Evolutionary conservation across 2,329 filamentous ascomycete genomes (phyloP).

Genomic region (Colletotrichum acutatum): DNA sequence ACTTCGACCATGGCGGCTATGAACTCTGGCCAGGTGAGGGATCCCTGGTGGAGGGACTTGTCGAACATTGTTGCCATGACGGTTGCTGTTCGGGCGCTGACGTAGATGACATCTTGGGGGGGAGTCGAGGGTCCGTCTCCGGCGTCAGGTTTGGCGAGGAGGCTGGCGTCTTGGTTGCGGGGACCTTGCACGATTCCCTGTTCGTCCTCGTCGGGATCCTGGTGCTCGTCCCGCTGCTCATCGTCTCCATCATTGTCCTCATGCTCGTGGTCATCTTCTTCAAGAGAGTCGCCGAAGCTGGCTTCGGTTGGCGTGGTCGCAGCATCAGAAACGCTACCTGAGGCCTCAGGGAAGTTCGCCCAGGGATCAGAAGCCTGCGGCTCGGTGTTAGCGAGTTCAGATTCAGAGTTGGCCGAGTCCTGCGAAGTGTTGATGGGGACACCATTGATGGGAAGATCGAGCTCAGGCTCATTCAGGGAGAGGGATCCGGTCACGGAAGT

Average conservation of each 20-base stretch:
- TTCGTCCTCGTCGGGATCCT: neutral
- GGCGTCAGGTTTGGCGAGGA: neutral
- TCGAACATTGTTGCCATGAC: constrained; percentile 52
- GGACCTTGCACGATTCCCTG: neutral
- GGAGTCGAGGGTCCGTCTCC: neutral
- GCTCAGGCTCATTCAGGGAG: neutral
- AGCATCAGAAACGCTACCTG: neutral
- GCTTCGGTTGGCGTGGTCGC: neutral
- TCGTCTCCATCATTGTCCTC: neutral
- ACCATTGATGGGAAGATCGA: neutral
- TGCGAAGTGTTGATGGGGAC: neutral
- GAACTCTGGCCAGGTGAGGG: constrained; percentile 51
- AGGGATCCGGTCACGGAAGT: neutral
- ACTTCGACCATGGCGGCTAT: constrained; percentile 53
- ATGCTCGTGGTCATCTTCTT: neutral
- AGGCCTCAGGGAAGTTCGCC: neutral
- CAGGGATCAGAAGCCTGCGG: neutral
- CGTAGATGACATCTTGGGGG: constrained; percentile 43
- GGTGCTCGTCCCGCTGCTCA: neutral
- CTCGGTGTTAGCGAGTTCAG: too few relatives aligned
- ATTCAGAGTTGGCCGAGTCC: too few relatives aligned
- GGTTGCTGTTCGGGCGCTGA: constrained; percentile 48
- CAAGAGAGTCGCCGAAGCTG: neutral
- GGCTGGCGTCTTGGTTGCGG: neutral
- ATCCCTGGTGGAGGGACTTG: constrained; percentile 43